Evolutionary conservation across 1,284 basidiomycete species (phyloP).

Genomic region (Moesziomyces antarcticus): DNA sequence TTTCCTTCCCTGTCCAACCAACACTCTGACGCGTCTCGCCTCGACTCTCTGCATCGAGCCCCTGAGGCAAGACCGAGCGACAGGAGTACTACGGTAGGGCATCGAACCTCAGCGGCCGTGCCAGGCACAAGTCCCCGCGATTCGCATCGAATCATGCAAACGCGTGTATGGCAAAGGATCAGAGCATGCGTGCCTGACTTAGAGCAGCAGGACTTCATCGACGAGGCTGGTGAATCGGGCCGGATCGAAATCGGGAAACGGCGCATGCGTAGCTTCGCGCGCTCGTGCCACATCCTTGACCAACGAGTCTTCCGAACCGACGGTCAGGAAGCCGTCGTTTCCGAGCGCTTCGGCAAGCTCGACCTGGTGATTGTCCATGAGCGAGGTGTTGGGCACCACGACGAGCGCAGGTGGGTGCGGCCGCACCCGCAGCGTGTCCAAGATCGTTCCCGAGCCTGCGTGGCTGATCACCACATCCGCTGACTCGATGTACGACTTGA

Average conservation of each 20-base stretch:
- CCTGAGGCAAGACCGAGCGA: constrained; percentile 5
- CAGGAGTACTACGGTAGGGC: neutral
- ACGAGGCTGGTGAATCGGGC: constrained; percentile 33
- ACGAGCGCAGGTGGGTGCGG: constrained; percentile 75
- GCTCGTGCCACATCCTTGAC: constrained; percentile 27
- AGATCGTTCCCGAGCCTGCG: constrained; percentile 93
- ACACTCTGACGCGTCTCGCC: constrained; percentile 14
- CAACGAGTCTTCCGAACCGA: constrained; percentile 27
- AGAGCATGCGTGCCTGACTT: neutral
- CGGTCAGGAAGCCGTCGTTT: constrained; percentile 20
- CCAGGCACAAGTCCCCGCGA: too few relatives aligned
- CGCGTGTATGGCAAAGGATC: neutral
- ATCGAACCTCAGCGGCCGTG: neutral
- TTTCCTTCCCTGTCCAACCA: constrained; percentile 15
- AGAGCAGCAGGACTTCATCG: constrained; percentile 27
- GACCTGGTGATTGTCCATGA: constrained; percentile 93
- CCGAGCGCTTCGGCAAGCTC: constrained; percentile 82
- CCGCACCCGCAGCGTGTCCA: constrained; percentile 80
- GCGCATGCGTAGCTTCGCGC: neutral
- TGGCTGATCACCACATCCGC: constrained; percentile 89
- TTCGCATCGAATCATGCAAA: too few relatives aligned
- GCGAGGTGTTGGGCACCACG: constrained; percentile 85
- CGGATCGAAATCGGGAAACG: constrained; percentile 45
- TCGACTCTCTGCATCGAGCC: constrained; percentile 14
- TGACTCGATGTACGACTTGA: constrained; percentile 70